Evolutionary conservation across 164 flowering plant species (phyloP).

Genomic region (Chimonanthus praecox): DNA sequence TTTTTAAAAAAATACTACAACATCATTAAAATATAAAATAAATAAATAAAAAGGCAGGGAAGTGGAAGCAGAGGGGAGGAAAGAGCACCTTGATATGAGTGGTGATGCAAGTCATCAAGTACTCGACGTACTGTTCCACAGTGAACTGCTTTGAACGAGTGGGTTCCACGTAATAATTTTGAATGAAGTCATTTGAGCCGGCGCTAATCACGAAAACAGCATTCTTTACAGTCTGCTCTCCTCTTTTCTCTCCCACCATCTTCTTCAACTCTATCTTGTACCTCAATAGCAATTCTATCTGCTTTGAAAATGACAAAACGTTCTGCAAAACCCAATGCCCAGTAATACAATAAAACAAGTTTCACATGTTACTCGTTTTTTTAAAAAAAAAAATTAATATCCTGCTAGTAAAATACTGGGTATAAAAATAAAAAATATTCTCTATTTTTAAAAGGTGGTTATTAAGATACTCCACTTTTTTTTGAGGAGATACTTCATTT

Average conservation of each 20-base stretch:
- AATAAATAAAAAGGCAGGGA: no score
- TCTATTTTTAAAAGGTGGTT: no score
- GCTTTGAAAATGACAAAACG: slow-evolving; percentile 44
- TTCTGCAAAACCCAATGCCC: slow-evolving; percentile 22
- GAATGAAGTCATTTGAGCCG: slow-evolving; percentile 72
- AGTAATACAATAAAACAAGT: background rate
- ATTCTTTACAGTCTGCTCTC: slow-evolving; percentile 26
- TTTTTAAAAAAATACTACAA: no score
- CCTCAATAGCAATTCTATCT: slow-evolving; percentile 47
- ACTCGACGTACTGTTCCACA: slow-evolving; percentile 35
- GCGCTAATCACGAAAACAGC: slow-evolving; percentile 45
- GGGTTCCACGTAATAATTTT: slow-evolving; percentile 52
- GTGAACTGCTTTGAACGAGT: slow-evolving; percentile 39
- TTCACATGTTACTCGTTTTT: background rate
- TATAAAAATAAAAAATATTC: no score
- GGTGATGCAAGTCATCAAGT: slow-evolving; percentile 32
- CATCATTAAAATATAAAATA: no score
- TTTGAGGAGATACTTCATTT: no score
- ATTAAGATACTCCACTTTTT: no score
- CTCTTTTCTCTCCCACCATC: slow-evolving; percentile 32
- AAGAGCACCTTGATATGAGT: slow-evolving; percentile 36
- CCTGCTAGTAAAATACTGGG: no score
- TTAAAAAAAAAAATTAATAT: no score
- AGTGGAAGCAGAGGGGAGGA: no score
- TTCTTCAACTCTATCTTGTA: slow-evolving; percentile 39